Percentiles rank a stretch among this genome's conserved stretches.
Evolutionary conservation across 1,139 yeast species (phyloP).

Genomic region (Pichia sp.): DNA sequence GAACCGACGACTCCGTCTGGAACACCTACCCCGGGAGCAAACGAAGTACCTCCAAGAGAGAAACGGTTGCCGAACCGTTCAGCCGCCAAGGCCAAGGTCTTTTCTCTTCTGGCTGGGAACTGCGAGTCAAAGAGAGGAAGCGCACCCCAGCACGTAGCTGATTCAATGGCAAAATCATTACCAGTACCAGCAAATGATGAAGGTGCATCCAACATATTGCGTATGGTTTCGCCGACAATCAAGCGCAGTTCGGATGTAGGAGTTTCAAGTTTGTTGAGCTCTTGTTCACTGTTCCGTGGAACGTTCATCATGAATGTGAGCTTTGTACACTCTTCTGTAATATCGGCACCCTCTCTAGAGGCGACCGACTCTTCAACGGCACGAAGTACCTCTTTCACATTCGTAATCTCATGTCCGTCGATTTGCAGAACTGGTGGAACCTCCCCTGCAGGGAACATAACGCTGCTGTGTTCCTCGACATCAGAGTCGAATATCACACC

Average conservation of each 20-base stretch:
- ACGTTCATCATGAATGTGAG: constrained; percentile 1
- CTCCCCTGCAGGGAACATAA: constrained; percentile 1
- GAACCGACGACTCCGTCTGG: constrained; percentile 77
- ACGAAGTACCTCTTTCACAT: not conserved
- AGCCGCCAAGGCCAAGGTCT: not conserved
- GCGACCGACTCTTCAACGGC: not conserved
- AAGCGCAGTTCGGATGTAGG: not conserved
- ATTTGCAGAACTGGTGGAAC: not conserved
- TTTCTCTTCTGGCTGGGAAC: constrained; percentile 1
- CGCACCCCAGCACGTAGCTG: constrained; percentile 20
- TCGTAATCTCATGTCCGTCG: not conserved
- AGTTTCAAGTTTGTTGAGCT: too few relatives aligned
- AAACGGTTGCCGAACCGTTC: not conserved
- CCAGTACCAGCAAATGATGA: too few relatives aligned
- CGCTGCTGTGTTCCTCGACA: constrained; percentile 36
- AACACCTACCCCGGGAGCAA: constrained; percentile 79
- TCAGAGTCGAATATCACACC: constrained; percentile 93
- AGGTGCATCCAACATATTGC: not conserved
- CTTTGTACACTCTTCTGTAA: constrained; percentile 1
- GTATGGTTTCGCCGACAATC: not conserved
- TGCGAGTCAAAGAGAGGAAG: constrained; percentile 71
- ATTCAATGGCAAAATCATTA: constrained; percentile 26
- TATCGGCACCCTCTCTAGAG: not conserved
- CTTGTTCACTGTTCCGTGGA: not conserved
- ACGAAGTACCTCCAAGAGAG: constrained; percentile 81